Percentiles rank a stretch among this genome's conserved stretches.
phyloP scores from a whole-genome alignment of 1,284 basidiomycete genomes.

The Gomphus bonarii region DNA sequence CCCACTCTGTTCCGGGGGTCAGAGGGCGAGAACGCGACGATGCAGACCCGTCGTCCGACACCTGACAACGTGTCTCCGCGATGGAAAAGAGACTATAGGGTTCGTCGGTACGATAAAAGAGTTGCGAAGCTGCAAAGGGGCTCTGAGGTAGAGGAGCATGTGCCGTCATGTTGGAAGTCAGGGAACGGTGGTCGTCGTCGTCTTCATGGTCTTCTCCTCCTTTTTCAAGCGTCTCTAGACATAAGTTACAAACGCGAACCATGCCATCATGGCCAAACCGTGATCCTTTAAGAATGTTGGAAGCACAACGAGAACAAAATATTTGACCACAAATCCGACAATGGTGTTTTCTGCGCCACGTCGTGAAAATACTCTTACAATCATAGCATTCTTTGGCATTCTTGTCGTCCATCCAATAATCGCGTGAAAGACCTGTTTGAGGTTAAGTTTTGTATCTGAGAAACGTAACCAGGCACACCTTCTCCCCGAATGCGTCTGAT shows the following conservation, averaged over 20 bases:
- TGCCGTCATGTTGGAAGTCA: slow-evolving; percentile 57
- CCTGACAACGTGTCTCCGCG: slow-evolving; percentile 52
- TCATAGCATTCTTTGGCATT: slow-evolving; percentile 93
- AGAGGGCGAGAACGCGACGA: slow-evolving; percentile 33
- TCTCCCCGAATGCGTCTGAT: slow-evolving; percentile 83
- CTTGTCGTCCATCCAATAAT: slow-evolving; percentile 98
- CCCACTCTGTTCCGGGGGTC: slow-evolving; percentile 29
- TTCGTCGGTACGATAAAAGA: slow-evolving; percentile 68
- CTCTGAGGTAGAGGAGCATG: slow-evolving; percentile 43
- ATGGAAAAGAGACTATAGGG: slow-evolving; percentile 73
- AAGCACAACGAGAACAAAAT: slow-evolving; percentile 90
- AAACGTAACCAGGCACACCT: slow-evolving; percentile 32
- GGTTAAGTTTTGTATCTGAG: neutral
- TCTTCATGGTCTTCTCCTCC: slow-evolving; percentile 65
- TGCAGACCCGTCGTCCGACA: slow-evolving; percentile 37
- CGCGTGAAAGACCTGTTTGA: slow-evolving; percentile 60
- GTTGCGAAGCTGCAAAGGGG: slow-evolving; percentile 79
- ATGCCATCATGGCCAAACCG: slow-evolving; percentile 89
- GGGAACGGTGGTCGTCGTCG: slow-evolving; percentile 55
- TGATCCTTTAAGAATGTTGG: slow-evolving; percentile 94
- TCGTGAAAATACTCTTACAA: slow-evolving; percentile 84
- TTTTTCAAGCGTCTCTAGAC: slow-evolving; percentile 82
- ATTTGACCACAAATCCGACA: slow-evolving; percentile 85
- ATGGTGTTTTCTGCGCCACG: slow-evolving; percentile 91
- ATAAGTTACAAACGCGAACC: slow-evolving; percentile 91